Base-by-base conservation (phyloP, 192 early-diverging fungal genomes). In the Phycomyces blakesleeanus region DNA sequence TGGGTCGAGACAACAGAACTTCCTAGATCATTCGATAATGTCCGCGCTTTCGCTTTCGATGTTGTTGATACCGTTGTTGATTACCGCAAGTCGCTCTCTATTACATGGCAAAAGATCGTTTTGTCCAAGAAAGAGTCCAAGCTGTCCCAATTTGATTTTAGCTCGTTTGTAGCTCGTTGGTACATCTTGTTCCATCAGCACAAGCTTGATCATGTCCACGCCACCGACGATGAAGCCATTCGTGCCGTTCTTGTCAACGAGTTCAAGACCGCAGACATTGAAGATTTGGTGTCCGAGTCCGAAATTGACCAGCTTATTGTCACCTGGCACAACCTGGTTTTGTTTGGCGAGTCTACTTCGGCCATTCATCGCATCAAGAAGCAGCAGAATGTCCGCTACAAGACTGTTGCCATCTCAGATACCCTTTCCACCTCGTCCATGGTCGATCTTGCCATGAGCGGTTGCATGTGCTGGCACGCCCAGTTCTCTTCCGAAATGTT, bases 401-500 rank as follows among this genome's bases (percentile, higher is more conserved):
- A 49, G 3, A 42, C 67, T n/a, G 60, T 69, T 16, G 67, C 67
- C 25, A 24, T 69, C 10, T 69, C 67, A 34, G 39, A 55, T 41
- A 39, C 47, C 5, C 37, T 69, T 5, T 63, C 60, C 18, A 69
- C 67, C 5, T 41, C 59, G 11, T 41, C 59, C 4, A 61, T 69
- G 59, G 22, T 69, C 20, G 34, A 47, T 18, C 29, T 62, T 56
- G 67, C 67, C 18, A 53, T 49, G 24, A 61, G 51, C 16, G 53
- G 37, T 27, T 62, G 61, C 20, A 59, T 69, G 8, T 69, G 67
- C 60, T 69, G 59, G 59, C 59, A 69, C 51, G 53, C 67, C 21
- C 67, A 69, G 49, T 51, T 69, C 60, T 51, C 54, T 38, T 21
- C 60, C 7, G 60, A 69, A 9, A 61, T 61, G 52, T 55, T 68